Percentiles rank a stretch among this genome's conserved stretches.
Conservation (phyloP, 306 rosid genomes). For the Quercus berberidifolia region DNA sequence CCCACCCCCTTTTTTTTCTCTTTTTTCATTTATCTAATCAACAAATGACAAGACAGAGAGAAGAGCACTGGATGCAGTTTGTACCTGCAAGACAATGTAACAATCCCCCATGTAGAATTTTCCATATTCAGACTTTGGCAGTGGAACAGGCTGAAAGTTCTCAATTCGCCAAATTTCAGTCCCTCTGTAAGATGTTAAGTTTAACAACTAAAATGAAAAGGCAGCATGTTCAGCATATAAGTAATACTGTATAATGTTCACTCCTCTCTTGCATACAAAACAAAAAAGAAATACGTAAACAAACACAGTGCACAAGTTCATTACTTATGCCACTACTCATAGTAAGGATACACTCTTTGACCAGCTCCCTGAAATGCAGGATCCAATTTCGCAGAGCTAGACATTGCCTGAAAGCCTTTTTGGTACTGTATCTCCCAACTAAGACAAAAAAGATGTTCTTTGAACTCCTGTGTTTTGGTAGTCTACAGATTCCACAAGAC, state of each 20-base stretch:
- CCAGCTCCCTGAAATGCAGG: constrained; percentile 99
- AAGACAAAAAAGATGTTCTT: constrained; percentile 13
- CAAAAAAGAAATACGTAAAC: background rate
- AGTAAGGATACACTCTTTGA: constrained; percentile 91
- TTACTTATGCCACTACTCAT: constrained; percentile 19
- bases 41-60: background rate
- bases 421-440: constrained; percentile 28
- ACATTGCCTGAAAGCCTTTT: constrained; percentile 59
- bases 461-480: constrained; percentile 8
- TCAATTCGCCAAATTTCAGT: constrained; percentile 99
- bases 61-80: constrained; percentile 18
- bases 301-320: constrained; percentile 6
- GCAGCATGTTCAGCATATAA: constrained; percentile 5
- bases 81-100: constrained; percentile 87
- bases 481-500: constrained; percentile 31
- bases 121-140: constrained; percentile 93
- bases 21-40: background rate
- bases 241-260: background rate
- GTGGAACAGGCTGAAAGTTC: constrained; percentile 86
- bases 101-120: constrained; percentile 95
- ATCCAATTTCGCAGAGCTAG: constrained; percentile 88
- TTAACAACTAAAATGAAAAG: constrained; percentile 30
- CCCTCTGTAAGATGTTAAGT: constrained; percentile 83
- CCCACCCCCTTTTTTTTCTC: too few relatives aligned
- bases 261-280: background rate